Percentiles rank a stretch among this genome's conserved stretches.
These are phyloP conservation scores for Tripterygium wilfordii DNA, from an alignment of 177 flowering plant species.

Conservation along the genomic window DNA sequence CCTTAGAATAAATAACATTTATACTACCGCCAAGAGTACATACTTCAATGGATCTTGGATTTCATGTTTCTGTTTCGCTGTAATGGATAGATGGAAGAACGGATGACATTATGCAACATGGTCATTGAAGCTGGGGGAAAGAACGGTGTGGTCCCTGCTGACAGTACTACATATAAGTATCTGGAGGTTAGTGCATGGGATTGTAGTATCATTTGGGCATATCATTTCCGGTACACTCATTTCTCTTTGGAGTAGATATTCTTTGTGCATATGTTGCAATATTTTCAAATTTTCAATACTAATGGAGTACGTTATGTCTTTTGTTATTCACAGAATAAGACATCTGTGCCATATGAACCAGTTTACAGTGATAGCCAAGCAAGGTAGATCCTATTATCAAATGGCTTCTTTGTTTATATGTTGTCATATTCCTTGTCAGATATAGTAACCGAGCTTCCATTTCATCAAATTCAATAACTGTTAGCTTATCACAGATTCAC, in stretches of 20 bases:
- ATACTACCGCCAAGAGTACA: too few species aligned
- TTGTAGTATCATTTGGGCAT: background rate
- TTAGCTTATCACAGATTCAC: too few species aligned
- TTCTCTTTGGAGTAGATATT: background rate
- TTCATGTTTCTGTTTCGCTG: conserved; percentile 4
- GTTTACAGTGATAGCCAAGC: conserved; percentile 87
- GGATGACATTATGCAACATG: conserved; percentile 99
- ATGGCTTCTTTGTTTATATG: background rate
- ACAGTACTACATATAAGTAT: conserved; percentile 76
- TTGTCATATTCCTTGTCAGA: background rate
- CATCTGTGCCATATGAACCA: conserved; percentile 71
- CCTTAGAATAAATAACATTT: too few species aligned
- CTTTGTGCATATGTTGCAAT: background rate
- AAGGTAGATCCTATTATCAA: conserved; percentile 37
- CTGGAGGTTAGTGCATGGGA: conserved; percentile 60
- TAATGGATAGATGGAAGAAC: conserved; percentile 82
- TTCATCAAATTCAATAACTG: too few species aligned
- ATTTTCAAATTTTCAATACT: background rate
- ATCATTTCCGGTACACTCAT: background rate
- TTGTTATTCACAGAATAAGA: conserved; percentile 58
- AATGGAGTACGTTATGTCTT: background rate
- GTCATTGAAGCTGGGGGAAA: conserved; percentile 99
- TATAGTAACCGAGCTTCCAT: too few species aligned
- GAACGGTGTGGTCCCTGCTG: conserved; percentile 95
- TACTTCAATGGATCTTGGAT: conserved; percentile 1